Evolutionary conservation across 1,284 basidiomycete genomes (phyloP), one percentile per base, ranked within the genome.

Genomic region (Phylloboletellus chloephorus): DNA sequence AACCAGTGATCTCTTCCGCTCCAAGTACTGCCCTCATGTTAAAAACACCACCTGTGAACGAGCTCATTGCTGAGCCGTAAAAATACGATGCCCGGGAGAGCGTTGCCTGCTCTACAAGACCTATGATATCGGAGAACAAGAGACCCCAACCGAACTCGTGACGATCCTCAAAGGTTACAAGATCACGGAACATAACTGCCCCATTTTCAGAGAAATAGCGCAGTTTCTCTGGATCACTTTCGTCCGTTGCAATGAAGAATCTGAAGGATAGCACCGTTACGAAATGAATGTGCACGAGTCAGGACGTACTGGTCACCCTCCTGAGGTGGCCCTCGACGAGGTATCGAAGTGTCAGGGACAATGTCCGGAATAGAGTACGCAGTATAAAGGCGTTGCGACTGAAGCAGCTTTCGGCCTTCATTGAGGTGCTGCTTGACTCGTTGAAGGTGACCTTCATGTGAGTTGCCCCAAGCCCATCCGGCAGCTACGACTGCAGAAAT

Each of bases 191-290:
- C 42, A 71, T 51, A 15, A 70, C 23, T 3, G 59, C 66, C 9
- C 66, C 65, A 31, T 61, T 49, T 12, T 59, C 48, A 13, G 54
- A 53, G 41, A 66, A 59, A 49, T 64, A 61, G 4, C 43, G 38
- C 19, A 71, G 35, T 19, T 58, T 60, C 7, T 58, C 53, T 5
- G 57, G 43, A 43, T 60, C 55, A 13, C 54, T 54, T 41, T 72
- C 68, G 41, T 71, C 68, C 3, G 68, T 72, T 3, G 70, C 67
- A 21, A 69, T 45, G 50, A 65, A 71, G 52, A 71, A 69, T n/a
- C 67, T 71, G 25, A 16, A 31, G n/a, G 13, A 5, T 5, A 15
- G 9, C 5, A 3, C 26, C 11, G 11, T 43, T 5, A 42, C 8
- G n/a, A n/a, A 21, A 13, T 22, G 12, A 5, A 23, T 17, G 21